Conservation (phyloP, 768 basidiomycete species). For the Hygrophorus pudorinus region DNA sequence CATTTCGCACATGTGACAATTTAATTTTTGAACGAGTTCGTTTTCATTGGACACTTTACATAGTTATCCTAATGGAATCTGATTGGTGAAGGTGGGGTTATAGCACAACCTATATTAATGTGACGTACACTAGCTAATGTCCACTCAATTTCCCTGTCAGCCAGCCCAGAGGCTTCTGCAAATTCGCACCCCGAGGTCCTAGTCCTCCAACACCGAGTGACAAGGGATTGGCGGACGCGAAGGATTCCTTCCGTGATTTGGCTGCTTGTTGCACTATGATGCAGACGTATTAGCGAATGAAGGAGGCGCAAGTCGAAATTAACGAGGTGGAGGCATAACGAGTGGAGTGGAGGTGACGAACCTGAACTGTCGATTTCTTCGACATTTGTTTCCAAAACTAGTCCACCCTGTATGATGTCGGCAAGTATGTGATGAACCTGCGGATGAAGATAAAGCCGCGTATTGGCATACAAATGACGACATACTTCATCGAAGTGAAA, state of each 20-base stretch:
- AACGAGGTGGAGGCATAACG: constrained; percentile 5
- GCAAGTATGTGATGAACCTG: constrained; percentile 91
- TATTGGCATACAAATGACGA: not conserved
- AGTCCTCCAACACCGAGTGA: constrained; percentile 53
- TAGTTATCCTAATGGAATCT: not conserved
- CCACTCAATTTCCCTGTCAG: constrained; percentile 66
- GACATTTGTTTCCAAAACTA: constrained; percentile 92
- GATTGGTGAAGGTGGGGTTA: not conserved
- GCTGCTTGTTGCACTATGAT: constrained; percentile 56
- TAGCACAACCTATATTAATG: not conserved
- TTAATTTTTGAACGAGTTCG: too few relatives aligned
- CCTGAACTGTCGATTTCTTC: constrained; percentile 72
- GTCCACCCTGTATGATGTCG: constrained; percentile 95
- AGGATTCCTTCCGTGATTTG: constrained; percentile 69
- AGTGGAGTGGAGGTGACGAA: too few relatives aligned
- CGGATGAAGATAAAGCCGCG: not conserved
- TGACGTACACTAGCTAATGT: too few relatives aligned
- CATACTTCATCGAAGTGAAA: constrained; percentile 97
- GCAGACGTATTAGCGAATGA: constrained; percentile 3
- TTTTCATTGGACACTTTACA: not conserved
- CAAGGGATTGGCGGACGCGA: constrained; percentile 72
- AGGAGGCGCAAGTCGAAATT: not conserved
- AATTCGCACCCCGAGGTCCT: constrained; percentile 45
- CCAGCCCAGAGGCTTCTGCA: constrained; percentile 74
- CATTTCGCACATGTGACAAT: too few relatives aligned